Evolutionary conservation across 306 rosid genomes (phyloP), one percentile per base, ranked within the genome.

Genomic region (Fragaria nilgerrensis): DNA sequence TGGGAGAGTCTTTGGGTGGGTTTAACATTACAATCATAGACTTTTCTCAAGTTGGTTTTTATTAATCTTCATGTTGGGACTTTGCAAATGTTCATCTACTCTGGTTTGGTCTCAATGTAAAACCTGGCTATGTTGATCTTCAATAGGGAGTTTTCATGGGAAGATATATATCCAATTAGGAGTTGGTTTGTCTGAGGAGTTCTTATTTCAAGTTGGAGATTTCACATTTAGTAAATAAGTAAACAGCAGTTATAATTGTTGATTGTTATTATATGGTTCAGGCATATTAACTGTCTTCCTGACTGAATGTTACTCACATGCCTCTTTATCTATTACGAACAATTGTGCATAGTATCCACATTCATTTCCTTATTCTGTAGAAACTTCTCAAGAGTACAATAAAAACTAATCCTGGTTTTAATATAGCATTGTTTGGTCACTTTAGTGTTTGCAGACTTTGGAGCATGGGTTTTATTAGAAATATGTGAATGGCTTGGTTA

Each of bases 1-100:
- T 81, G 62, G 70, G 19, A 68, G 61, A n/a, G 27, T 84, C 47
- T 47, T 25, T n/a, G 59, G 77, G 43, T 50, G 45, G n/a, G 15
- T 77, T 41, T 64, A 25, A 53, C 22, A 25, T 43, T 41, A 16
- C 76, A 48, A 59, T 48, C 13, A 41, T 44, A 25, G 39, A 2
- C 73, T 79, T 79, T 23, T 49, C 73, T 36, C 55, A 9, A 22
- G 16, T 22, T 22, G 10, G 41, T 34, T 36, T 64, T 32, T 64
- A 9, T 58, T 39, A 72, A 29, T 14, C 3, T 47, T 44, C 19
- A 61, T 49, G 8, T 47, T 65, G 48, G 34, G 55, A 80, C 25
- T 52, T 37, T 58, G 39, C 16, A 29, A 69, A 13, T 50, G 77
- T 39, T 76, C 34, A 19, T 29, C 7, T 14, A 45, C 47, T 19